Conservation (phyloP, 306 rosid species). For the Pachyrhizus erosus region DNA sequence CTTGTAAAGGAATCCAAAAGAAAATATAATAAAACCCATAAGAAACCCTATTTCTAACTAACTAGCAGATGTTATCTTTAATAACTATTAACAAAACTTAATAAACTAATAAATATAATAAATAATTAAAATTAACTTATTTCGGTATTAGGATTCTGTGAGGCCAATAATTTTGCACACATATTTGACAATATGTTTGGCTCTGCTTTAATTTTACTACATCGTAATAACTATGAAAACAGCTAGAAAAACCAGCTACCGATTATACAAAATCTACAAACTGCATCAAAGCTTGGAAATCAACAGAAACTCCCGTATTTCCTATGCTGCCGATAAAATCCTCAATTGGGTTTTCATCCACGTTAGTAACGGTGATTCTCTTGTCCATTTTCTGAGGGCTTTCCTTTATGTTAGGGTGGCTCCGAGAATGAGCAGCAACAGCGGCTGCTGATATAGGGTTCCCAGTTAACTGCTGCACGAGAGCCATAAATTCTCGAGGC, state of each 20-base stretch:
- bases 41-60: too few species aligned
- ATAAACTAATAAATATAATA: too few species aligned
- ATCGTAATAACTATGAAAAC: neutral
- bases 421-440: neutral
- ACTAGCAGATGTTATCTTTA: too few species aligned
- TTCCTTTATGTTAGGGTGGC: neutral
- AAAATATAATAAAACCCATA: too few species aligned
- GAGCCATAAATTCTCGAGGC: slow-evolving; percentile 33
- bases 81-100: too few species aligned
- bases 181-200: neutral
- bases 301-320: neutral
- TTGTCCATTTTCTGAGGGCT: neutral
- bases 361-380: neutral
- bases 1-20: too few species aligned
- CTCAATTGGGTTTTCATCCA: neutral
- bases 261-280: neutral
- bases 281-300: neutral
- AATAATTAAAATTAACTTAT: too few species aligned
- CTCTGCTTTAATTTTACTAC: neutral
- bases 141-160: too few species aligned
- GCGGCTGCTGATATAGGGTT: neutral
- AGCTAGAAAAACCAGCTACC: neutral
- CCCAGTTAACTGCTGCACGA: slow-evolving; percentile 35
- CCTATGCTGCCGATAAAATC: neutral
- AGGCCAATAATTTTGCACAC: too few species aligned